A percentile compares a stretch with the other conserved stretches of the same genome.
These are phyloP conservation scores for Heliocybe sulcata DNA, from an alignment of 1,284 basidiomycete genomes.

Conservation along the genomic window DNA sequence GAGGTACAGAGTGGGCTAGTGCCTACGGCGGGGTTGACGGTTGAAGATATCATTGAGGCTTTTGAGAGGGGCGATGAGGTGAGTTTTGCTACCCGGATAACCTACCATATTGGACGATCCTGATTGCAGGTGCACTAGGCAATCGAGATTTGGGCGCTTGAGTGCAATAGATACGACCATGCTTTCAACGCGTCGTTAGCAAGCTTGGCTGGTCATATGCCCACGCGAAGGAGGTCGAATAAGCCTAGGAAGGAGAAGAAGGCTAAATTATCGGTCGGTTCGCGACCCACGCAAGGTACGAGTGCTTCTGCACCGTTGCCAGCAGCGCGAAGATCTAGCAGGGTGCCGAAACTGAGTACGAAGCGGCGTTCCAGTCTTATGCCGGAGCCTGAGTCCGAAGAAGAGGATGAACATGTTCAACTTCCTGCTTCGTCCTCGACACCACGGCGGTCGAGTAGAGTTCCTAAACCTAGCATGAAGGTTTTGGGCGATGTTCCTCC, in stretches of 20 bases:
- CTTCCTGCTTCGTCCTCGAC: too few species aligned
- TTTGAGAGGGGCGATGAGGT: not conserved
- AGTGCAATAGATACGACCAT: not conserved
- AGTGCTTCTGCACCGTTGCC: not conserved
- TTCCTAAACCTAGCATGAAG: too few species aligned
- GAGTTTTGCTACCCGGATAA: not conserved
- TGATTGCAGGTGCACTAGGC: slow-evolving; percentile 7
- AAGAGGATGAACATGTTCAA: too few species aligned
- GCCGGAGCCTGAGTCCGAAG: too few species aligned
- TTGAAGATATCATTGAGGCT: not conserved
- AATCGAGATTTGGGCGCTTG: slow-evolving; percentile 3
- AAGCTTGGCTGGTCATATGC: not conserved
- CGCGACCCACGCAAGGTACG: not conserved
- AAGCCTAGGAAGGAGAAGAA: not conserved
- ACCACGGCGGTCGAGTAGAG: too few species aligned
- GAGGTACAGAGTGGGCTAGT: not conserved
- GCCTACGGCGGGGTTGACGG: not conserved
- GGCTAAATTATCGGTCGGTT: not conserved
- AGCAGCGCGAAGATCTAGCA: not conserved
- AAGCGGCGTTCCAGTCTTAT: too few species aligned
- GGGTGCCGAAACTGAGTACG: not conserved
- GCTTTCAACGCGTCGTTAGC: not conserved
- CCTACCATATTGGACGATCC: slow-evolving; percentile 5
- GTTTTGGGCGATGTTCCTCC: too few species aligned
- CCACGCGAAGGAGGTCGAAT: not conserved